phyloP scores from a whole-genome alignment of 352 stramenopile species.

The Pythium dissimile region DNA sequence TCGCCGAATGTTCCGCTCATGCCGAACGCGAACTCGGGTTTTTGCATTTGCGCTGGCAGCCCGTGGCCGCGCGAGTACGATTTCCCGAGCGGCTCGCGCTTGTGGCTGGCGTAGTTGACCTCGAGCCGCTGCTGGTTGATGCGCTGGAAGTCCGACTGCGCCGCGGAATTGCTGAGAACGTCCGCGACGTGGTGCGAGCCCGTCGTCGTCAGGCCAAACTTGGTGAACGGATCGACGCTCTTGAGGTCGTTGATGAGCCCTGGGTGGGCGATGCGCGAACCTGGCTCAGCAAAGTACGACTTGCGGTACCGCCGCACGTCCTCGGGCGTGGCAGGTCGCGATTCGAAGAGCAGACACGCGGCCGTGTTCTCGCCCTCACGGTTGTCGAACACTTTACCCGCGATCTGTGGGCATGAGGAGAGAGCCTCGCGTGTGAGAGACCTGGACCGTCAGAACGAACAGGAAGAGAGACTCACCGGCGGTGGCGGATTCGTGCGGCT shows the following conservation, averaged over 20 bases:
- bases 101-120: slow-evolving; percentile 72
- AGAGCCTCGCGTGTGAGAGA: neutral
- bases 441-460: neutral
- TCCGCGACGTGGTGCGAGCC: slow-evolving; percentile 67
- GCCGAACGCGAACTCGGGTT: slow-evolving; percentile 60
- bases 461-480: slow-evolving; percentile 18
- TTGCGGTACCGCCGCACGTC: slow-evolving; percentile 74
- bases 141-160: slow-evolving; percentile 56
- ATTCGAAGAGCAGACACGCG: slow-evolving; percentile 54
- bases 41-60: slow-evolving; percentile 50
- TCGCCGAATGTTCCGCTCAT: slow-evolving; percentile 68
- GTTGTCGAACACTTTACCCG: slow-evolving; percentile 35
- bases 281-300: slow-evolving; percentile 81
- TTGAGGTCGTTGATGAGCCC: slow-evolving; percentile 81
- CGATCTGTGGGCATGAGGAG: slow-evolving; percentile 25
- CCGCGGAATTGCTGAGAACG: slow-evolving; percentile 36
- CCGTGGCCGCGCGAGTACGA: slow-evolving; percentile 64
- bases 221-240: slow-evolving; percentile 48
- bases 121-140: slow-evolving; percentile 71
- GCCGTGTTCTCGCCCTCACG: slow-evolving; percentile 39
- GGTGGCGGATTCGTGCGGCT: slow-evolving; percentile 19
- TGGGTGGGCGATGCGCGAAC: slow-evolving; percentile 66
- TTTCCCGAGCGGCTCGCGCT: slow-evolving; percentile 75
- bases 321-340: slow-evolving; percentile 63
- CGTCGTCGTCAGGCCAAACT: slow-evolving; percentile 65